Percentiles rank a stretch among this genome's conserved stretches.
Conservation (phyloP, 1,284 basidiomycete genomes). For the Gymnopus androsaceus region DNA sequence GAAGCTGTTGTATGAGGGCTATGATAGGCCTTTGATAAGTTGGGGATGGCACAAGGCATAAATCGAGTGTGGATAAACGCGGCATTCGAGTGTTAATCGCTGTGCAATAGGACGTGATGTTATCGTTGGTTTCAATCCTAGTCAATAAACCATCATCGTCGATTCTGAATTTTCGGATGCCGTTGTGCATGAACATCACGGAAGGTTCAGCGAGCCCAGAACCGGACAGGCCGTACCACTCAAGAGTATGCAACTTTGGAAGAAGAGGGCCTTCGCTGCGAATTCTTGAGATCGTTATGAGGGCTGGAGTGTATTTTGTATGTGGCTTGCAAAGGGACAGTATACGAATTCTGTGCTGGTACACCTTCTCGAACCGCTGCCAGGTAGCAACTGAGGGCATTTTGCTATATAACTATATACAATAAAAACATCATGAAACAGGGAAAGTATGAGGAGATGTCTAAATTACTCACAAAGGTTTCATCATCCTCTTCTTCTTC, state of each 20-base stretch:
- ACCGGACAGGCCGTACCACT: not conserved
- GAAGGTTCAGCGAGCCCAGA: not conserved
- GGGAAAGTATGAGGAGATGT: too few species aligned
- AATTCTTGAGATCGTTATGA: not conserved
- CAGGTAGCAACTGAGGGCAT: not conserved
- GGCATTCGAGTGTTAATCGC: not conserved
- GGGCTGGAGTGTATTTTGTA: not conserved
- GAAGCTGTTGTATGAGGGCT: not conserved
- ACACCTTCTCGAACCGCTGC: not conserved
- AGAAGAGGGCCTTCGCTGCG: not conserved
- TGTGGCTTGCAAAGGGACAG: too few species aligned
- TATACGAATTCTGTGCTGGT: not conserved
- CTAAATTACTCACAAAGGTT: too few species aligned
- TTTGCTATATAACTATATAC: too few species aligned
- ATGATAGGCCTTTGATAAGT: not conserved
- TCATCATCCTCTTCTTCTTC: too few species aligned
- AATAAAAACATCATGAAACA: too few species aligned
- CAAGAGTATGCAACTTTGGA: not conserved
- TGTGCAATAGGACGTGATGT: not conserved
- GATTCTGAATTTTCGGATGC: not conserved
- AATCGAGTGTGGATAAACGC: not conserved
- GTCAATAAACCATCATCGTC: not conserved
- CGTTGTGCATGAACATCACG: not conserved
- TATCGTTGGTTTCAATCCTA: not conserved
- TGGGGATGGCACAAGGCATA: not conserved